Evolutionary conservation across 2,329 filamentous ascomycete species (phyloP), one percentile per base, ranked within the genome.

Genomic region (Epicoccum sorghinum): DNA sequence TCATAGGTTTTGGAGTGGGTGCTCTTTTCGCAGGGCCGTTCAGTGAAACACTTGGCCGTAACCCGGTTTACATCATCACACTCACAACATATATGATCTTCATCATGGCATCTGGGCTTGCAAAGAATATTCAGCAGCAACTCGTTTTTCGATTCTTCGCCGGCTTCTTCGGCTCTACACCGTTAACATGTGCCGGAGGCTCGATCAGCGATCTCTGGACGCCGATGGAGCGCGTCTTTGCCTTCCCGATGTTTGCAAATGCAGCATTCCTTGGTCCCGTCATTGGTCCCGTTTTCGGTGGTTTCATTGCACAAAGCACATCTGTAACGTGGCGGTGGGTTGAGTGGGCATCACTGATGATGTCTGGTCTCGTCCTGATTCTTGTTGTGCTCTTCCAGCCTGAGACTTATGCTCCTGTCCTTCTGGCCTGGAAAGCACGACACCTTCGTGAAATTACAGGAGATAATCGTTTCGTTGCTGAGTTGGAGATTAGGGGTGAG

Each of bases 61-160:
- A 61, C 12, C 48, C 83, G 79, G 61, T 80, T 10, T 67, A 67
- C 27, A 61, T 71, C n/a, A 48, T 53, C 4, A 66, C 64, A 3
- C 52, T 66, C 22, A 53, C 57, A 24, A 30, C 65, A 18, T 71
- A 67, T 44, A 73, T 47, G 60, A 74, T 66, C 32, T 74, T 72
- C 52, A 64, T 69, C 13, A 59, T 75, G 47, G 63, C 61, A 5
- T 59, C 71, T 9, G 72, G 66, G 9, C 49, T 74, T 1, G 71
- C 72, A 4, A 64, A 80, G 47, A 80, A 82, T 52, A 67, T 81
- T 4, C 79, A 81, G 45, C 80, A 79, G 0, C 65, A 82, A 30
- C 70, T 82, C 59, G 67, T 79, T 36, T 79, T 78, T 47, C 76
- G 80, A 10, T 82, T 82, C 60, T 79, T 80, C 47, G 77, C 75